These are phyloP conservation scores for Arthromyces matolae DNA, from an alignment of 768 basidiomycete species.

Conservation along the genomic window DNA sequence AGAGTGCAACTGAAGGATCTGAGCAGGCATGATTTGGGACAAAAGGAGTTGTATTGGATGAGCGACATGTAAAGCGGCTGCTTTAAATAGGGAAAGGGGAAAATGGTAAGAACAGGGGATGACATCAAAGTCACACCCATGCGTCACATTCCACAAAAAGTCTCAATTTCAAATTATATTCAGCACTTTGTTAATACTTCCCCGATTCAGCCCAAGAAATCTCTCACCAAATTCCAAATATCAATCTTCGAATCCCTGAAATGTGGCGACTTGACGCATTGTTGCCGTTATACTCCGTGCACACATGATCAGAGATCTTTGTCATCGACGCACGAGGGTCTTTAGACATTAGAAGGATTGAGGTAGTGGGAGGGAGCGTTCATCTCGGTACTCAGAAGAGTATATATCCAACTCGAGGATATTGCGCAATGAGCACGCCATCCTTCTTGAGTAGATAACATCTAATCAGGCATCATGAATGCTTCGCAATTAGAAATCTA, in stretches of 20 bases:
- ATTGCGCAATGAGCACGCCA: constrained; percentile 20
- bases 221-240: background rate
- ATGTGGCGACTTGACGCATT: background rate
- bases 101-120: background rate
- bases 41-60: background rate
- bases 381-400: background rate
- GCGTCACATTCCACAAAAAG: constrained; percentile 2
- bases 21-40: constrained; percentile 32
- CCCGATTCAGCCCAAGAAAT: background rate
- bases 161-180: background rate
- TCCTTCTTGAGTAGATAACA: background rate
- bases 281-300: background rate
- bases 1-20: constrained; percentile 50
- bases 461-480: background rate
- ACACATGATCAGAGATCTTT: constrained; percentile 8
- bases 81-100: constrained; percentile 7
- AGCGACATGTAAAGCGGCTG: background rate
- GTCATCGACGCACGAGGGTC: background rate
- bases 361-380: no score
- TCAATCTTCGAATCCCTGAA: background rate
- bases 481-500: background rate
- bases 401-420: constrained; percentile 17
- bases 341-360: no score
- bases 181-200: background rate
- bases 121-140: constrained; percentile 14